Base-by-base conservation (phyloP, 768 basidiomycete genomes). In the Dentipellis sp. region DNA sequence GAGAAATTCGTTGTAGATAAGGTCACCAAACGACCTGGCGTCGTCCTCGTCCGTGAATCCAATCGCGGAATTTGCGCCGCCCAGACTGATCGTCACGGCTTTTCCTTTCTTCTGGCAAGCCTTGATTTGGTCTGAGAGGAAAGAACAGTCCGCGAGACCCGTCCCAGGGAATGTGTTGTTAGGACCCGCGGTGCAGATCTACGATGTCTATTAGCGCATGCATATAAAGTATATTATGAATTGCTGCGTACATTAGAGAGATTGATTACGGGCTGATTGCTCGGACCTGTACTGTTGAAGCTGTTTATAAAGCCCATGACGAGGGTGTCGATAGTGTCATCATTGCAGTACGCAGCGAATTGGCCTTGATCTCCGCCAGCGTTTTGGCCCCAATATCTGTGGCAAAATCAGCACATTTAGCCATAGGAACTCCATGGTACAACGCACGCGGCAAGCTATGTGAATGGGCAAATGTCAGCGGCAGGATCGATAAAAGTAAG, bases 251-350 rank as follows among this genome's bases (percentile, higher is more conserved):
- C 40, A 62, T 85, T 86, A 1, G 84, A 84, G 6, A 88, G 73
- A 65, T 88, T 83, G 53, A 88, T 71, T 8, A 78, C 79, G 19
- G 86, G 86, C 11, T 75, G 65, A 22, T 78, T 78, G n/a, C n/a
- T n/a, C n/a, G n/a, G n/a, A 17, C 40, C 40, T 4, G 40, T 42
- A 16, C 40, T 17, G 40, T 42, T 42, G 12, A 42, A 42, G 40
- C 22, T 21, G n/a, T 16, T 49, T 3, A 49, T 16, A 21, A 49
- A 49, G 17, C 19, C 21, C 19, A 49, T 19, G 21, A 49, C 21
- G 47, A 49, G 12, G 4, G 17, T 49, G 17, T 49, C 47, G 23
- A 49, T 49, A 10, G 47, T n/a, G 16, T 49, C 47, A 11, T 49
- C 17, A 12, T 49, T 19, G 47, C 47, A 49, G 47, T 49, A 49